These are phyloP conservation scores for Cladorrhinum samala DNA, from an alignment of 495 filamentous ascomycete species.

Conservation along the genomic window DNA sequence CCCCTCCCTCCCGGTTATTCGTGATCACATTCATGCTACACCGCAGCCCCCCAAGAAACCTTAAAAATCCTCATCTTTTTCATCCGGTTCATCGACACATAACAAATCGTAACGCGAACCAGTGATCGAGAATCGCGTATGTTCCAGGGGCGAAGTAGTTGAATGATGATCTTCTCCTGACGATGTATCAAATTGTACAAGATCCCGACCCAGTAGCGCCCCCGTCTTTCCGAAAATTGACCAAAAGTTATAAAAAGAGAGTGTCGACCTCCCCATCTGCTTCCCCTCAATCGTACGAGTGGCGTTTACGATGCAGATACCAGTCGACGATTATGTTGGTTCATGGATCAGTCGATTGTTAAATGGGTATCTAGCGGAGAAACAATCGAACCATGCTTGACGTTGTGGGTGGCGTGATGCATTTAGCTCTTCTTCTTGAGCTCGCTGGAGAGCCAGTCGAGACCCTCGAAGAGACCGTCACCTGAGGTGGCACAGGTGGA, in stretches of 20 bases:
- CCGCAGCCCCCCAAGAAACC: constrained; percentile 1
- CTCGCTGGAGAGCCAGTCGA: constrained; percentile 96
- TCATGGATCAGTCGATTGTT: constrained; percentile 45
- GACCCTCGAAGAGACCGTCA: constrained; percentile 99
- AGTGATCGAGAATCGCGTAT: not conserved
- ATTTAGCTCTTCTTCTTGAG: constrained; percentile 85
- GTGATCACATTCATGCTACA: constrained; percentile 1
- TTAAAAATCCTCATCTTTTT: not conserved
- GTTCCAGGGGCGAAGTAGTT: constrained; percentile 22
- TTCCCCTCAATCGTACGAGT: constrained; percentile 19
- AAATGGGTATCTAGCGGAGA: constrained; percentile 37
- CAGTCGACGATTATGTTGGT: constrained; percentile 33
- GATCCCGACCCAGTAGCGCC: constrained; percentile 42
- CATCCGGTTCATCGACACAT: constrained; percentile 11
- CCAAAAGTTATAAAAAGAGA: constrained; percentile 28
- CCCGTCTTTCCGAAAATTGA: constrained; percentile 40
- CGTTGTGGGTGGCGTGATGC: constrained; percentile 23
- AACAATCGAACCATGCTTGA: constrained; percentile 44
- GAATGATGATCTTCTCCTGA: constrained; percentile 26
- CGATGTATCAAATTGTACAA: constrained; percentile 47
- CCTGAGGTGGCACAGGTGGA: constrained; percentile 98
- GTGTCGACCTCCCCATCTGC: constrained; percentile 21
- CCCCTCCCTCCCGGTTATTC: not conserved
- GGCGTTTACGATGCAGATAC: constrained; percentile 33
- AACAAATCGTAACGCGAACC: constrained; percentile 4